A percentile compares a stretch with the other conserved stretches of the same genome.
Conservation (phyloP, 1,139 yeast species). For the Fermentozyma sake region DNA sequence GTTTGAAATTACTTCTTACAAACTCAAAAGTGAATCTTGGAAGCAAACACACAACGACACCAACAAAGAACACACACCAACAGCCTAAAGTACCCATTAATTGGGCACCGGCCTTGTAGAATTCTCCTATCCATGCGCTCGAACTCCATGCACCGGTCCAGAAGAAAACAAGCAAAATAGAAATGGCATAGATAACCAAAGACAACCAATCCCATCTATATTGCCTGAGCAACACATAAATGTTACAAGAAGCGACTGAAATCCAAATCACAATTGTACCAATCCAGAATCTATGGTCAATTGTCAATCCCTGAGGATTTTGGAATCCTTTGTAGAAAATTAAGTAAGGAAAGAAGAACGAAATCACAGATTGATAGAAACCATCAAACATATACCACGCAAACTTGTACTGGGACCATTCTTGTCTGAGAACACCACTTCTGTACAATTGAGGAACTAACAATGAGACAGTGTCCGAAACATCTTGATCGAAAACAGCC, state of each 20-base stretch:
- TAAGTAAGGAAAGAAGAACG: conserved; percentile 54
- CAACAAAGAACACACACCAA: conserved; percentile 51
- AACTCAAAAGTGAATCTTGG: conserved; percentile 53
- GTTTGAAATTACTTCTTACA: conserved; percentile 41
- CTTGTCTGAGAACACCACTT: conserved; percentile 48
- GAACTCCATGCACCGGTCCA: conserved; percentile 65
- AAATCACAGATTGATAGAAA: conserved; percentile 50
- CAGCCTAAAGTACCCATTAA: conserved; percentile 47
- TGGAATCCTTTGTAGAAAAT: conserved; percentile 43
- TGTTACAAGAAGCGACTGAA: conserved; percentile 49
- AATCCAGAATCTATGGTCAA: conserved; percentile 58
- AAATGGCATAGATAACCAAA: conserved; percentile 42
- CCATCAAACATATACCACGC: conserved; percentile 58
- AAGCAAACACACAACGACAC: conserved; percentile 41
- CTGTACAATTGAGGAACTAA: conserved; percentile 58
- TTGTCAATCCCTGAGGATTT: conserved; percentile 43
- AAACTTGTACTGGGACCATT: conserved; percentile 52
- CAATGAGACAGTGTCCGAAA: conserved; percentile 51
- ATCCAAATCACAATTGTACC: conserved; percentile 48
- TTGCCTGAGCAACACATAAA: conserved; percentile 52
- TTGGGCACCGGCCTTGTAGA: conserved; percentile 54
- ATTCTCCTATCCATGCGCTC: conserved; percentile 38
- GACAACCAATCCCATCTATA: conserved; percentile 62
- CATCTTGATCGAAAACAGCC: conserved; percentile 61
- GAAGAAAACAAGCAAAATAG: conserved; percentile 50